Evolutionary conservation across 2,329 filamentous ascomycete species (phyloP), one percentile per base, ranked within the genome.

Genomic region (Blastomyces parvus): DNA sequence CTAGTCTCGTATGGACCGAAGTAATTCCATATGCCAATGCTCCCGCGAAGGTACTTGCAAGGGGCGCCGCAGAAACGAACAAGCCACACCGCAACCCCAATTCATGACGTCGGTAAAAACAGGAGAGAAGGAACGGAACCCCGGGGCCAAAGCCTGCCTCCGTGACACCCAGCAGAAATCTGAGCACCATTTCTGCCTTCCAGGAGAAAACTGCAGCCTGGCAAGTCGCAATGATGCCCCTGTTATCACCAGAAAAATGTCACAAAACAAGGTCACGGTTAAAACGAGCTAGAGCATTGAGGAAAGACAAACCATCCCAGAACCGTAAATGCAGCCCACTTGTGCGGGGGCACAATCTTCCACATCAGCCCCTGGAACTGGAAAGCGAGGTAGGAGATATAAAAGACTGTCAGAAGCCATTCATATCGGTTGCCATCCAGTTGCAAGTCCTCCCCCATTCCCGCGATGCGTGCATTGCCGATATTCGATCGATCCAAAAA

Each of bases 41-140:
- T 1, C 86, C 86, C 0, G 90, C 89, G 71, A 95, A 92, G 1
- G 86, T 87, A 52, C 90, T 94, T 1, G 91, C 90, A 3, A 96
- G 81, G 0, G 87, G 86, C 0, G 86, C 85, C 0, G 78, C 77
- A 25, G 78, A 77, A 14, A 81, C 67, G 66, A 85, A 86, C 27
- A 86, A 70, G 1, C 83, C 84, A 60, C 80, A 80, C 2, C 84
- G 76, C 38, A 85, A 75, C 40, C 84, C 84, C 14, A 86, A 73
- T 67, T 83, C 82, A 44, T 82, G 76, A 17, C 84, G 76, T 8
- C 82, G 78, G 68, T 86, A 87, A 74, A 86, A 85, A 71, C 84
- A 84, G 0, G 80, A 82, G 0, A 84, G 71, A 17, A 83, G 69
- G 55, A 80, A 83, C 0, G 81, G 80, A 14, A 82, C 76, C 40